phyloP scores from a whole-genome alignment of 2,329 filamentous ascomycete species.

The Cryoendolithus antarcticus region DNA sequence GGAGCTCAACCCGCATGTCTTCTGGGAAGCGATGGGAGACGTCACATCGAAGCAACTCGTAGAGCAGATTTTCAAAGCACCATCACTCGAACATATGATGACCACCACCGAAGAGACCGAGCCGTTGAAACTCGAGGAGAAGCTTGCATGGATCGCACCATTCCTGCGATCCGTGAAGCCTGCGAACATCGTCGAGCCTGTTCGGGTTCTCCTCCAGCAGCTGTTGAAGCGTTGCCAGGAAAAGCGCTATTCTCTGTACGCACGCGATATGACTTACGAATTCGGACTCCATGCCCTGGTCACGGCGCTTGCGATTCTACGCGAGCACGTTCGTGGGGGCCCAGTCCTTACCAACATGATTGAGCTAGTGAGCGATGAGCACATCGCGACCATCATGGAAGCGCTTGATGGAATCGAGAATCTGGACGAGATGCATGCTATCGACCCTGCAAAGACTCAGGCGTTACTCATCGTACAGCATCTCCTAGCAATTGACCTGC shows the following conservation, averaged over 20 bases:
- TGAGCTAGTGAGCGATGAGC: conserved; percentile 19
- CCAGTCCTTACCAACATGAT: conserved; percentile 18
- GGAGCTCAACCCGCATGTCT: conserved; percentile 62
- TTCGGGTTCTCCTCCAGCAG: conserved; percentile 64
- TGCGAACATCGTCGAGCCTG: conserved; percentile 65
- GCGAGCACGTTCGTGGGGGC: conserved; percentile 13
- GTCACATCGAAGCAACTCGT: conserved; percentile 68
- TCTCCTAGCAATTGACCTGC: conserved; percentile 58
- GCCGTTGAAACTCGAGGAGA: conserved; percentile 42
- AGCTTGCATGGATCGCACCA: conserved; percentile 65
- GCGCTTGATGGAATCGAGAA: conserved; percentile 20
- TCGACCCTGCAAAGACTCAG: conserved; percentile 29
- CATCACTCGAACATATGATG: conserved; percentile 50
- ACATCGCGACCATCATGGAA: conserved; percentile 15
- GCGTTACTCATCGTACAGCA: conserved; percentile 54
- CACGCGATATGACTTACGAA: conserved; percentile 49
- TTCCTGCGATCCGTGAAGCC: conserved; percentile 68
- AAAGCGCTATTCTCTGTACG: conserved; percentile 41
- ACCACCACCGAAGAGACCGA: conserved; percentile 42
- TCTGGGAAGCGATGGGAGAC: conserved; percentile 79
- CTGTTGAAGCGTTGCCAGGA: conserved; percentile 56
- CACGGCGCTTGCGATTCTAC: conserved; percentile 12
- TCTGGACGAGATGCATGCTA: conserved; percentile 15
- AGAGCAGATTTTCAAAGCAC: conserved; percentile 71
- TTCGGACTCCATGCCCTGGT: conserved; percentile 39